Percentiles rank a stretch among this genome's conserved stretches.
Evolutionary conservation across 257 asterid species (phyloP).

Genomic region (Schizonepeta tenuifolia): DNA sequence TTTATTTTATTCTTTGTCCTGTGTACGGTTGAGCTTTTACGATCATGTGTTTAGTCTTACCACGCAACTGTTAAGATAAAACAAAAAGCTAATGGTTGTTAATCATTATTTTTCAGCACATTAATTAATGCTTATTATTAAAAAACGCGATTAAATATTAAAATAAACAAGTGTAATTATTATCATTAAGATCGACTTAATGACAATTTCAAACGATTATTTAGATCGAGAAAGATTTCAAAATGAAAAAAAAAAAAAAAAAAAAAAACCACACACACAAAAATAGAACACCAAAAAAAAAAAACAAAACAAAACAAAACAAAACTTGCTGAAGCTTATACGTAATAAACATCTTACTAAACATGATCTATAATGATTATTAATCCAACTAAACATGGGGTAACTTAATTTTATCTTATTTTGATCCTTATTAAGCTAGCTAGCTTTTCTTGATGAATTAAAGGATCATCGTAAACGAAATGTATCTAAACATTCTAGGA

Average conservation of each 20-base stretch:
- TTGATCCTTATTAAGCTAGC: no score
- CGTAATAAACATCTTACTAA: neutral
- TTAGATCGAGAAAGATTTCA: no score
- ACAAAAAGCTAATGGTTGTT: neutral
- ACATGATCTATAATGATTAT: no score
- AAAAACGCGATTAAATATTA: neutral
- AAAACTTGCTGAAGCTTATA: neutral
- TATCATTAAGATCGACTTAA: no score
- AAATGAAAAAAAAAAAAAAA: no score
- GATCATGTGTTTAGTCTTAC: slow-evolving; percentile 17
- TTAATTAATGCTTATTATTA: neutral
- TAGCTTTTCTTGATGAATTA: neutral
- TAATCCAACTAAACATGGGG: no score
- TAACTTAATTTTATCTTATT: no score
- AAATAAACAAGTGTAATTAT: neutral
- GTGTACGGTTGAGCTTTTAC: slow-evolving; percentile 33
- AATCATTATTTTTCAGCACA: neutral
- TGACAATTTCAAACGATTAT: no score
- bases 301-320: no score
- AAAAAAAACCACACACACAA: no score
- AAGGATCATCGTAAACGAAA: neutral
- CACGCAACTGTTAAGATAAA: slow-evolving; percentile 17
- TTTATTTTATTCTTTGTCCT: neutral
- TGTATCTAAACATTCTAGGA: neutral
- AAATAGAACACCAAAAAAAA: no score